Evolutionary conservation across 2,329 filamentous ascomycete genomes (phyloP).

Genomic region (Plenodomus lindquistii): DNA sequence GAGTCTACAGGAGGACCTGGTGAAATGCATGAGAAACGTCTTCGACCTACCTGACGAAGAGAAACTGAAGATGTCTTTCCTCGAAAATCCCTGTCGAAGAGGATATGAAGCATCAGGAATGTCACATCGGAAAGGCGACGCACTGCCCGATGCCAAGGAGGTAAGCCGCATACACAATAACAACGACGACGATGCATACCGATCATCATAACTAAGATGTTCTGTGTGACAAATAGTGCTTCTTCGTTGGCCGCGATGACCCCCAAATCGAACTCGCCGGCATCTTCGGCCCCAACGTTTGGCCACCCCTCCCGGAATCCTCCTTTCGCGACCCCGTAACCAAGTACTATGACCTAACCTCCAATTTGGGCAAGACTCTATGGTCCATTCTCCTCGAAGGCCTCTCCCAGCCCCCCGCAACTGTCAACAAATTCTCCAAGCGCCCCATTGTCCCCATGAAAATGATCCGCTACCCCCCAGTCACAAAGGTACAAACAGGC

Average conservation of each 20-base stretch:
- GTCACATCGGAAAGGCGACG: not conserved
- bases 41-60: conserved; percentile 15
- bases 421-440: no score
- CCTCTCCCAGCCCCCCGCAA: no score
- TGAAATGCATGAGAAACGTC: conserved; percentile 8
- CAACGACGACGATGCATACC: not conserved
- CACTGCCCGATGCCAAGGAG: conserved; percentile 19
- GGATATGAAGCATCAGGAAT: conserved; percentile 2
- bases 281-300: no score
- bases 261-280: no score
- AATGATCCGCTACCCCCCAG: not conserved
- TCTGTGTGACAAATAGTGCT: not conserved
- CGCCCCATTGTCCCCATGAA: no score
- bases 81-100: conserved; percentile 1
- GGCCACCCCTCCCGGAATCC: no score
- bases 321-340: no score
- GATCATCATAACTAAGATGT: not conserved
- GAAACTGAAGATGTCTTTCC: conserved; percentile 12
- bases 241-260: no score
- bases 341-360: no score
- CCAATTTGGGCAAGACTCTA: no score
- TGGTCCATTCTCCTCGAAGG: no score
- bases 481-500: not conserved
- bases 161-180: no score
- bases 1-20: conserved; percentile 1